Conservation (phyloP, 2,329 filamentous ascomycete species). For the Ophiosphaerella korrae region DNA sequence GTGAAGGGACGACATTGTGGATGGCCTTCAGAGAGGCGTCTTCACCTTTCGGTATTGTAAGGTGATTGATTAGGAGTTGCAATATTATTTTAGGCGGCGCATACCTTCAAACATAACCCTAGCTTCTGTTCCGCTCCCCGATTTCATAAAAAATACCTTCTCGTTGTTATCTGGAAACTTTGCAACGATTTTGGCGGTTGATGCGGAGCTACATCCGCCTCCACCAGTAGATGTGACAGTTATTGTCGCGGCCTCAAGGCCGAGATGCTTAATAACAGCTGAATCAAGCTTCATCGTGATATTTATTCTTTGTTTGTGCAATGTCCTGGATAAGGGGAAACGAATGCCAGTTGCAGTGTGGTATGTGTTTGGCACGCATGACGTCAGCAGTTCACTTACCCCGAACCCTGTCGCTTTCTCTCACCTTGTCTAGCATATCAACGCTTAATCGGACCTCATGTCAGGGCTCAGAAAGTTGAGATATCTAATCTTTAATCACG, state of each 20-base stretch:
- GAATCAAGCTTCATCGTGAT: slow-evolving; percentile 61
- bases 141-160: slow-evolving; percentile 74
- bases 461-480: too few relatives aligned
- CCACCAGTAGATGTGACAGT: slow-evolving; percentile 66
- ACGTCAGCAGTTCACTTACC: too few relatives aligned
- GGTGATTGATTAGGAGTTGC: slow-evolving; percentile 1
- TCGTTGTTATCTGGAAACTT: slow-evolving; percentile 55
- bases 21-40: slow-evolving; percentile 84
- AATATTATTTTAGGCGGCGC: neutral
- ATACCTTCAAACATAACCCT: slow-evolving; percentile 72
- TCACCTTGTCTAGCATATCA: too few relatives aligned
- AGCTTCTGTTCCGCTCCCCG: slow-evolving; percentile 62
- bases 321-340: neutral
- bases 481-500: too few relatives aligned
- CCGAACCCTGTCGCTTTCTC: too few relatives aligned
- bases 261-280: slow-evolving; percentile 65
- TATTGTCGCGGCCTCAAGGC: slow-evolving; percentile 60
- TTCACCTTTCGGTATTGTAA: slow-evolving; percentile 63
- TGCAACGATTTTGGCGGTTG: slow-evolving; percentile 65
- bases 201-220: slow-evolving; percentile 67
- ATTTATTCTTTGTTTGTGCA: neutral
- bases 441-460: too few relatives aligned
- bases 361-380: too few relatives aligned
- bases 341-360: neutral
- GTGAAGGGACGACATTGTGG: slow-evolving; percentile 68